Conservation (phyloP, 257 asterid genomes). For the Solanum chaucha region DNA sequence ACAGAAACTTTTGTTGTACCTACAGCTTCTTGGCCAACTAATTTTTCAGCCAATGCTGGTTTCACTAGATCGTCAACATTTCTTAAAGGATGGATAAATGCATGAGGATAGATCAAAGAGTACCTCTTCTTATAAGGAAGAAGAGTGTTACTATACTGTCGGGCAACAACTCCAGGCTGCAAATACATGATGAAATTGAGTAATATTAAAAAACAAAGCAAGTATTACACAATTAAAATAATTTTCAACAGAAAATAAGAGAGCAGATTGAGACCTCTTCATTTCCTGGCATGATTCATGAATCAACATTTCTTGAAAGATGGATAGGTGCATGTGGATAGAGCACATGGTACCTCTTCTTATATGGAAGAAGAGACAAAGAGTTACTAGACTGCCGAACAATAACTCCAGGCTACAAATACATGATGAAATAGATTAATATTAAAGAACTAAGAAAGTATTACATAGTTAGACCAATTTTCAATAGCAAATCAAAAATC, state of each 20-base stretch:
- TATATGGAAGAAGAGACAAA: too few species aligned
- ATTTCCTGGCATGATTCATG: background rate
- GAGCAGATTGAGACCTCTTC: background rate
- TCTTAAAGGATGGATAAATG: conserved; percentile 30
- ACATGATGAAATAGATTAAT: too few species aligned
- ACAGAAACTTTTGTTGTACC: background rate
- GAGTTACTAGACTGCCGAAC: too few species aligned
- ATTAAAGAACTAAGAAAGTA: too few species aligned
- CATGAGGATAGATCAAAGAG: conserved; percentile 17
- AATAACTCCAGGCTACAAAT: too few species aligned
- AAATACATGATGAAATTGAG: background rate
- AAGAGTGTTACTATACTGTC: conserved; percentile 21
- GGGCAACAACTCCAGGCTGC: conserved; percentile 35
- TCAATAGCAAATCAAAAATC: too few species aligned
- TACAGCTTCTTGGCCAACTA: background rate
- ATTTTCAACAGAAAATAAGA: background rate
- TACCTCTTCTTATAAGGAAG: conserved; percentile 77
- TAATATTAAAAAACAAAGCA: background rate
- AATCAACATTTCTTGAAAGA: too few species aligned
- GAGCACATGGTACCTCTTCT: too few species aligned
- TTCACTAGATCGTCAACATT: conserved; percentile 13
- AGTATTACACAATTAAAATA: background rate
- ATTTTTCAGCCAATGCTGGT: conserved; percentile 8
- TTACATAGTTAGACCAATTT: too few species aligned
- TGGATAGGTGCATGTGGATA: too few species aligned